phyloP scores from a whole-genome alignment of 768 basidiomycete species.

The Leucocoprinus leucothites region DNA sequence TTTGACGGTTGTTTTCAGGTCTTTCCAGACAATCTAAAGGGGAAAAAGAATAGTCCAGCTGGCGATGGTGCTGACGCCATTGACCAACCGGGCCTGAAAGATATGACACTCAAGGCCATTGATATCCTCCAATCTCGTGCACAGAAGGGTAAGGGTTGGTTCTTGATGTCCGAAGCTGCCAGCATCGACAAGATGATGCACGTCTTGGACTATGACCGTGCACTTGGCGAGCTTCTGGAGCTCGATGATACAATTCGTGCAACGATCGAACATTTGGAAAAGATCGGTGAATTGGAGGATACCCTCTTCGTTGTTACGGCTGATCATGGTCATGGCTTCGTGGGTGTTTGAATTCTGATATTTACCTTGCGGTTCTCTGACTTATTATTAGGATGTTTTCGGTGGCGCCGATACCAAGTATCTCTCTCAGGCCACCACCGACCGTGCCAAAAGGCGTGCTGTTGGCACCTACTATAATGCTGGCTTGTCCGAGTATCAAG shows the following conservation, averaged over 20 bases:
- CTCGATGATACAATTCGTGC: slow-evolving; percentile 43
- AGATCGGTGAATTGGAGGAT: slow-evolving; percentile 38
- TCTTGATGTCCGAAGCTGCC: slow-evolving; percentile 47
- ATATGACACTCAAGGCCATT: slow-evolving; percentile 45
- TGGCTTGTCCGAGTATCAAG: slow-evolving; percentile 39
- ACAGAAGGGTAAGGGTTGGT: slow-evolving; percentile 37
- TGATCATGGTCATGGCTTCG: slow-evolving; percentile 46
- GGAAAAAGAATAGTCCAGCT: slow-evolving; percentile 34
- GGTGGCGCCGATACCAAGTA: slow-evolving; percentile 38
- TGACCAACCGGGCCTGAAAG: slow-evolving; percentile 44
- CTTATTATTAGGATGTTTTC: slow-evolving; percentile 41
- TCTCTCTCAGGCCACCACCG: slow-evolving; percentile 27
- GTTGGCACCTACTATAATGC: slow-evolving; percentile 37
- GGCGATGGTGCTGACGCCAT: slow-evolving; percentile 39
- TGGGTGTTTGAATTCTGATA: slow-evolving; percentile 17
- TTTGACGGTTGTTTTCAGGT: too few relatives aligned
- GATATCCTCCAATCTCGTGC: slow-evolving; percentile 38
- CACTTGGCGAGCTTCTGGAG: slow-evolving; percentile 41
- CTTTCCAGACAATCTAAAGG: slow-evolving; percentile 32
- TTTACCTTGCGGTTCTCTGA: background rate
- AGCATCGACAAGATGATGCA: slow-evolving; percentile 52
- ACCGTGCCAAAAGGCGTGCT: slow-evolving; percentile 30
- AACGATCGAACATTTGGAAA: slow-evolving; percentile 37
- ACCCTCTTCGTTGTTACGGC: slow-evolving; percentile 43
- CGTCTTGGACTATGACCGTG: slow-evolving; percentile 43